A percentile compares a stretch with the other conserved stretches of the same genome.
phyloP scores from a whole-genome alignment of 495 filamentous ascomycete species.

The Eremomyces bilateralis region DNA sequence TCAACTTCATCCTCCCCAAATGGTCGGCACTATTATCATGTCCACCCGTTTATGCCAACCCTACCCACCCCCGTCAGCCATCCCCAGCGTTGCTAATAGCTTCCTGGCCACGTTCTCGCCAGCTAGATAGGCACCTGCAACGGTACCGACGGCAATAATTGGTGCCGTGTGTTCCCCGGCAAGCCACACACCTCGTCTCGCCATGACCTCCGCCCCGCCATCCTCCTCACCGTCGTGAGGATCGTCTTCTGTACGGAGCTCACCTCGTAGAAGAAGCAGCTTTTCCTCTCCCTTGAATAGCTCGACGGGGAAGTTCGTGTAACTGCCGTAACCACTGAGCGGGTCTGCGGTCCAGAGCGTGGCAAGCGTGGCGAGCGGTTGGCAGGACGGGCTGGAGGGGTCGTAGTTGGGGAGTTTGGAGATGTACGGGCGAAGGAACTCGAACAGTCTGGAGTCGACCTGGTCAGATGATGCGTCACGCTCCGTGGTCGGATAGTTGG shows the following conservation, averaged over 20 bases:
- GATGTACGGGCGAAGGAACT: conserved; percentile 58
- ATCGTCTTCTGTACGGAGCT: too few species aligned
- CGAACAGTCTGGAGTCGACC: conserved; percentile 16
- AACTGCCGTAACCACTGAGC: conserved; percentile 73
- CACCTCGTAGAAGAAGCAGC: not conserved
- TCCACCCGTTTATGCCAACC: too few species aligned
- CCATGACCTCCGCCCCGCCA: conserved; percentile 44
- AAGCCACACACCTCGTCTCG: conserved; percentile 59
- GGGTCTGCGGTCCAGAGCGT: conserved; percentile 71
- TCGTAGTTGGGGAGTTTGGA: conserved; percentile 48
- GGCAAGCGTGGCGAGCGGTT: conserved; percentile 37
- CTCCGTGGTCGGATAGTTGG: too few species aligned
- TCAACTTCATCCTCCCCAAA: too few species aligned
- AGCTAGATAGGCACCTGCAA: conserved; percentile 81
- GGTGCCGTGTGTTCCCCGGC: conserved; percentile 90
- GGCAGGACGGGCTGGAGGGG: conserved; percentile 28
- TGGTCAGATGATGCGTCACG: too few species aligned
- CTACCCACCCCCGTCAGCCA: conserved; percentile 8
- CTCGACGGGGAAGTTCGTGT: conserved; percentile 72
- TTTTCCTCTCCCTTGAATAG: conserved; percentile 35
- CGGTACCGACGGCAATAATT: conserved; percentile 70
- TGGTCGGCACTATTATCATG: too few species aligned
- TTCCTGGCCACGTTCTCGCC: conserved; percentile 57
- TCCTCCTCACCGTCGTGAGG: too few species aligned
- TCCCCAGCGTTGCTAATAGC: conserved; percentile 24